A percentile compares a stretch with the other conserved stretches of the same genome.
These are phyloP conservation scores for Aspergillus bertholletiae DNA, from an alignment of 495 filamentous ascomycete genomes.

Conservation along the genomic window DNA sequence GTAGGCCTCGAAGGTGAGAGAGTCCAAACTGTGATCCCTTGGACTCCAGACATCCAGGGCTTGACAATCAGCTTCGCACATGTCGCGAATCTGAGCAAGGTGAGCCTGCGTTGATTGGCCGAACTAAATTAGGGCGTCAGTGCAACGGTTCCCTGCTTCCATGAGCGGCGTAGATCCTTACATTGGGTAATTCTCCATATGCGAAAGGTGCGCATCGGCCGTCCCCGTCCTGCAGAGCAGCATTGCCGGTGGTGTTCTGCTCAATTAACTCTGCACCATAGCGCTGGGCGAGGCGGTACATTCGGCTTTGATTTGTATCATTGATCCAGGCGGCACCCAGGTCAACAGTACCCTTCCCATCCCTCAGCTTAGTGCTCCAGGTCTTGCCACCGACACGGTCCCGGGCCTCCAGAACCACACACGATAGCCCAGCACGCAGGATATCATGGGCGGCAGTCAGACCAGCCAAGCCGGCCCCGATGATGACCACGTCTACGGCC, in stretches of 20 bases:
- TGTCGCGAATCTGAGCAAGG: constrained; percentile 16
- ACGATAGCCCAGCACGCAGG: constrained; percentile 35
- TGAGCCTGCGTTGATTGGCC: too few species aligned
- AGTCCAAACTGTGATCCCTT: constrained; percentile 21
- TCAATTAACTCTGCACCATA: constrained; percentile 36
- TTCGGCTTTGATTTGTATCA: constrained; percentile 41
- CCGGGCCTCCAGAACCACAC: constrained; percentile 44
- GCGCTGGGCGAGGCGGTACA: constrained; percentile 34
- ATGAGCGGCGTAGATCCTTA: too few species aligned
- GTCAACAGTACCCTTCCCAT: constrained; percentile 21
- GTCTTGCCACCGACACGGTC: constrained; percentile 52
- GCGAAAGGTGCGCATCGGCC: constrained; percentile 19
- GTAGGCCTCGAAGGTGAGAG: constrained; percentile 29
- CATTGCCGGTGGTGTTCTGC: constrained; percentile 38
- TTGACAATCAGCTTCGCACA: constrained; percentile 24
- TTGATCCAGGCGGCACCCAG: constrained; percentile 54
- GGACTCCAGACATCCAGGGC: constrained; percentile 10
- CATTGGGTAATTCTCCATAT: constrained; percentile 24
- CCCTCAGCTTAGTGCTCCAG: constrained; percentile 7
- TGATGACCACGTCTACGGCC: constrained; percentile 37
- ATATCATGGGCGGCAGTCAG: constrained; percentile 41
- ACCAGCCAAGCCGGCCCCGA: constrained; percentile 50
- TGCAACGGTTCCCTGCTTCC: too few species aligned
- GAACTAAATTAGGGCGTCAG: too few species aligned
- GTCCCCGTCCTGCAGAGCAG: constrained; percentile 28